These are phyloP conservation scores for Auricularia auricula-judae DNA, from an alignment of 768 basidiomycete species.

Conservation along the genomic window DNA sequence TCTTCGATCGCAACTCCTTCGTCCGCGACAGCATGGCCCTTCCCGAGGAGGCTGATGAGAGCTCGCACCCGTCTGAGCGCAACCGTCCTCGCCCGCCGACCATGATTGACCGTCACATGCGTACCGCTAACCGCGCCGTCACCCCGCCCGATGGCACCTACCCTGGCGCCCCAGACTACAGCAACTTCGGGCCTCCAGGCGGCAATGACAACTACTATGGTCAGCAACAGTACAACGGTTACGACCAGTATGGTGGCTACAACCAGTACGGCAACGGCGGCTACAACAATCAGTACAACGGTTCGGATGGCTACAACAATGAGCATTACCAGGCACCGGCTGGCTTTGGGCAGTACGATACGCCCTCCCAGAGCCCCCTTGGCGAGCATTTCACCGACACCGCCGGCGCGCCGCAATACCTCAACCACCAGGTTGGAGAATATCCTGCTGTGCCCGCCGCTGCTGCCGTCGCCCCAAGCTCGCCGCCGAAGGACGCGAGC, in stretches of 20 bases:
- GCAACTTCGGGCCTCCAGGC: slow-evolving; percentile 3
- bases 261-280: slow-evolving; percentile 27
- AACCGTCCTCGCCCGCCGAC: slow-evolving; percentile 48
- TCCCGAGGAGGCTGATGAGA: slow-evolving; percentile 37
- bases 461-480: background rate
- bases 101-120: slow-evolving; percentile 43
- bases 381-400: slow-evolving; percentile 6
- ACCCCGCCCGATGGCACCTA: background rate
- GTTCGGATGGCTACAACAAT: slow-evolving; percentile 11
- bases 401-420: background rate
- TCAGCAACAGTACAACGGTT: slow-evolving; percentile 21
- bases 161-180: slow-evolving; percentile 9
- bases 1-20: slow-evolving; percentile 48
- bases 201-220: background rate
- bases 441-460: slow-evolving; percentile 1
- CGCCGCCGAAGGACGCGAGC: background rate
- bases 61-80: slow-evolving; percentile 18
- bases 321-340: background rate
- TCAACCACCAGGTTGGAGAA: background rate
- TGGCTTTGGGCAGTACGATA: slow-evolving; percentile 1
- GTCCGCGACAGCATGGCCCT: slow-evolving; percentile 53
- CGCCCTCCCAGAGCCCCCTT: slow-evolving; percentile 3
- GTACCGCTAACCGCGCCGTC: background rate
- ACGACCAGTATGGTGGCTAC: slow-evolving; percentile 20
- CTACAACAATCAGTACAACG: slow-evolving; percentile 20